Conservation (phyloP, 2,329 filamentous ascomycete genomes). For the Ophiostoma pallidulum region DNA sequence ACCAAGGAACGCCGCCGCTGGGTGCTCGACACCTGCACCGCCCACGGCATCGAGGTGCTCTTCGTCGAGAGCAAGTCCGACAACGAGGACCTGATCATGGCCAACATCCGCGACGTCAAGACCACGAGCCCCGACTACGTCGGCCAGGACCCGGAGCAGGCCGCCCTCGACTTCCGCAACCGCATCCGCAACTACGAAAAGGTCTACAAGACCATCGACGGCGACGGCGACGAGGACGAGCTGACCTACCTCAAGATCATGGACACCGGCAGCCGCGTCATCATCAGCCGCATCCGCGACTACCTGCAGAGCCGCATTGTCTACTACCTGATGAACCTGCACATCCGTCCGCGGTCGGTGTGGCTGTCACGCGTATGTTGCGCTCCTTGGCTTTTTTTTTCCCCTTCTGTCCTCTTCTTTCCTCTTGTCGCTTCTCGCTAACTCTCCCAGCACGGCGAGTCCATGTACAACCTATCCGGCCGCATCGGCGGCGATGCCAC, state of each 20-base stretch:
- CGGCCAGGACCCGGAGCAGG: conserved; percentile 86
- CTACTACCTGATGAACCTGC: conserved; percentile 97
- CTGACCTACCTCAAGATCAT: conserved; percentile 97
- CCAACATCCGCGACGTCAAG: conserved; percentile 96
- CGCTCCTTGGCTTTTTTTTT: conserved; percentile 49
- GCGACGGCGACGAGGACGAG: conserved; percentile 66
- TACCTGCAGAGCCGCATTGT: conserved; percentile 94
- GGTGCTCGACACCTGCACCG: conserved; percentile 72
- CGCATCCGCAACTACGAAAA: conserved; percentile 97
- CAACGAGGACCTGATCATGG: conserved; percentile 92
- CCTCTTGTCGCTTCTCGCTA: too few relatives aligned
- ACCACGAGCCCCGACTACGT: conserved; percentile 90
- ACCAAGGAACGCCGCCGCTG: conserved; percentile 83
- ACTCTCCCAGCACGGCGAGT: conserved; percentile 71
- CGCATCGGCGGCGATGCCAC: conserved; percentile 88
- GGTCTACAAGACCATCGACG: conserved; percentile 87
- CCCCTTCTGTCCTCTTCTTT: background rate
- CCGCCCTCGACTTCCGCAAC: conserved; percentile 84
- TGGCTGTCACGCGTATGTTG: conserved; percentile 93
- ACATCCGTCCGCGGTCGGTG: conserved; percentile 92
- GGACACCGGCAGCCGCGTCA: conserved; percentile 89
- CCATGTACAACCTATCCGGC: conserved; percentile 79
- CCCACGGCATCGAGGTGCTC: conserved; percentile 75
- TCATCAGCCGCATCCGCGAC: conserved; percentile 96
- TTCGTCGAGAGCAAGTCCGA: conserved; percentile 98